Evolutionary conservation across 306 rosid genomes (phyloP).

Genomic region (Lablab purpureus): DNA sequence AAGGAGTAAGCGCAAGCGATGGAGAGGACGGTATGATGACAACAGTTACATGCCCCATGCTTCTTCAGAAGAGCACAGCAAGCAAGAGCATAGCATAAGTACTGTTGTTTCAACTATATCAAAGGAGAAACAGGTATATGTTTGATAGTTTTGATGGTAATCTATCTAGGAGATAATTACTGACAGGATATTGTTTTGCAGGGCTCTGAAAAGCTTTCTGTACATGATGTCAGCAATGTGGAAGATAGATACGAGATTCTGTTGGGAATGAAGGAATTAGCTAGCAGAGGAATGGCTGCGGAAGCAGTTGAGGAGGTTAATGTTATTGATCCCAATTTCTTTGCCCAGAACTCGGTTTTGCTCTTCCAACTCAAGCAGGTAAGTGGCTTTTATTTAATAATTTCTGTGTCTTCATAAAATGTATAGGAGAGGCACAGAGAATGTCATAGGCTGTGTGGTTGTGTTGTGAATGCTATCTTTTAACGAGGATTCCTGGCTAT

Average conservation of each 20-base stretch:
- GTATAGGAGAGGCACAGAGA: not conserved
- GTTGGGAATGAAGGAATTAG: slow-evolving; percentile 88
- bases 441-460: not conserved
- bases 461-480: slow-evolving; percentile 31
- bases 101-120: slow-evolving; percentile 51
- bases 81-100: slow-evolving; percentile 65
- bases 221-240: slow-evolving; percentile 53
- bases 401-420: not conserved
- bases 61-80: slow-evolving; percentile 59
- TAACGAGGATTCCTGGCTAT: slow-evolving; percentile 45
- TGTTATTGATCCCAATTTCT: slow-evolving; percentile 77
- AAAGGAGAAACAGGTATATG: slow-evolving; percentile 78
- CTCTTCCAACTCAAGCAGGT: slow-evolving; percentile 98
- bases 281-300: slow-evolving; percentile 90
- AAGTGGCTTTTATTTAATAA: slow-evolving; percentile 42
- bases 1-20: slow-evolving; percentile 91
- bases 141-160: slow-evolving; percentile 24
- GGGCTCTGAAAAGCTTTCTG: slow-evolving; percentile 68
- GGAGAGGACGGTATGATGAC: slow-evolving; percentile 94
- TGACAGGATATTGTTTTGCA: slow-evolving; percentile 53
- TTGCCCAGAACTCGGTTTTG: slow-evolving; percentile 74
- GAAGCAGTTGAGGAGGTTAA: slow-evolving; percentile 90
- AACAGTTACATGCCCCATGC: slow-evolving; percentile 50
- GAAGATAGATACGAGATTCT: slow-evolving; percentile 84
- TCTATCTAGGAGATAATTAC: slow-evolving; percentile 33